Percentiles rank a stretch among this genome's conserved stretches.
These are phyloP conservation scores for Trametopsis cervina DNA, from an alignment of 768 basidiomycete genomes.

Conservation along the genomic window DNA sequence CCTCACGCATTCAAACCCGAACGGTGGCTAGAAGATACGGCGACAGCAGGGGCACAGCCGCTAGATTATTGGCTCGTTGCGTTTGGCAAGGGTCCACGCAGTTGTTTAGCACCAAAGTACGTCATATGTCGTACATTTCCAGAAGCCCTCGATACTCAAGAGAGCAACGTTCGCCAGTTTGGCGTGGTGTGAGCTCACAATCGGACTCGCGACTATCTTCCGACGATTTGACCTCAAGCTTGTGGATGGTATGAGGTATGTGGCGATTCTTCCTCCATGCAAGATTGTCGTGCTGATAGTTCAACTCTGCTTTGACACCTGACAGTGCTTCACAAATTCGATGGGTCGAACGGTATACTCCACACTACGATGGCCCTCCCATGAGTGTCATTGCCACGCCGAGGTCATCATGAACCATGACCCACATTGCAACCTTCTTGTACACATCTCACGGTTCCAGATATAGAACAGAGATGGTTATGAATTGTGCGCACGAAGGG, in stretches of 20 bases:
- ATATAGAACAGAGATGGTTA: too few species aligned
- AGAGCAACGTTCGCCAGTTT: constrained; percentile 22
- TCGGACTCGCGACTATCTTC: constrained; percentile 35
- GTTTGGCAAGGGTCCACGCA: constrained; percentile 40
- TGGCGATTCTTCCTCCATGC: not conserved
- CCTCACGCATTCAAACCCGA: constrained; percentile 34
- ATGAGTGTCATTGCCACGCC: too few species aligned
- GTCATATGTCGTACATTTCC: constrained; percentile 15
- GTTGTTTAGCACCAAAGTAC: constrained; percentile 41
- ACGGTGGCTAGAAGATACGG: constrained; percentile 33
- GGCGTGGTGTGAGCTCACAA: constrained; percentile 37
- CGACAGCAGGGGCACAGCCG: constrained; percentile 2
- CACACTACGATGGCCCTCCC: not conserved
- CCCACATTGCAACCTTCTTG: too few species aligned
- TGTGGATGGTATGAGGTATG: constrained; percentile 12
- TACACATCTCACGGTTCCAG: too few species aligned
- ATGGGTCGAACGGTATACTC: not conserved
- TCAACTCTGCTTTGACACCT: too few species aligned
- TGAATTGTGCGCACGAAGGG: too few species aligned
- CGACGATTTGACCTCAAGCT: constrained; percentile 29
- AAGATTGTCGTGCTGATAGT: not conserved
- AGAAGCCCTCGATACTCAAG: not conserved
- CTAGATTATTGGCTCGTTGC: constrained; percentile 36
- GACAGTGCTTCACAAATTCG: not conserved
- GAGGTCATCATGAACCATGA: too few species aligned